Evolutionary conservation across 495 filamentous ascomycete genomes (phyloP), one percentile per base, ranked within the genome.

Genomic region (Hyaloscypha bicolor): DNA sequence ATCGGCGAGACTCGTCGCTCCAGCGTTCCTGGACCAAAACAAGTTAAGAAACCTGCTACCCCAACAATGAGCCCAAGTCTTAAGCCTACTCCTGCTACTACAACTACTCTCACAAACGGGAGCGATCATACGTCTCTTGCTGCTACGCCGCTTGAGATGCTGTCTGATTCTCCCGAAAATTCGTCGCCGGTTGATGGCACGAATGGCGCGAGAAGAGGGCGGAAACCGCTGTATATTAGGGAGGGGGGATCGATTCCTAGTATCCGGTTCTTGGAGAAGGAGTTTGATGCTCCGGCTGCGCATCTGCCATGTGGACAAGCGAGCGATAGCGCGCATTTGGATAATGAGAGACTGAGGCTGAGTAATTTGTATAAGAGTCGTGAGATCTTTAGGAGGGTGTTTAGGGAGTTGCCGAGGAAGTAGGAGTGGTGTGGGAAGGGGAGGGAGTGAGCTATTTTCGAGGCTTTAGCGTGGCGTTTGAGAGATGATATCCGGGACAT

Each of bases 281-380:
- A 96, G 72, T 98, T 98, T 73, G 85, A 85, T 2, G 95, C 95
- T 0, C 93, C 93, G 0, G 95, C 96, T 0, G 95, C 95, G 0
- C 94, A 98, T 77, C 74, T 99, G 51, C 96, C 95, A 0, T 97
- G 94, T 73, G 95, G 95, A 2, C 95, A 98, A 76, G 93, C 94
- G 52, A 97, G 93, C 73, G 95, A 99, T 75, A 86, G 87, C 61
- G 95, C 94, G 31, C 95, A 99, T 87, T 78, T 99, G 78, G 92
- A 96, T 72, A 97, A 98, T 75, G 95, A 99, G 83, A 80, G 96
- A 63, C 77, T 98, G 76, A 82, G 95, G 48, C 81, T 98, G 60
- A 78, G 90, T 72, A 99, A 99, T 76, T 75, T 99, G 74, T 89
- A 91, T 66, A 97, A 96, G 79, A 94, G 92, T 70, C 87, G 91